Evolutionary conservation across 2,329 filamentous ascomycete genomes (phyloP), one percentile per base, ranked within the genome.

Genomic region (Thelonectria rubi): DNA sequence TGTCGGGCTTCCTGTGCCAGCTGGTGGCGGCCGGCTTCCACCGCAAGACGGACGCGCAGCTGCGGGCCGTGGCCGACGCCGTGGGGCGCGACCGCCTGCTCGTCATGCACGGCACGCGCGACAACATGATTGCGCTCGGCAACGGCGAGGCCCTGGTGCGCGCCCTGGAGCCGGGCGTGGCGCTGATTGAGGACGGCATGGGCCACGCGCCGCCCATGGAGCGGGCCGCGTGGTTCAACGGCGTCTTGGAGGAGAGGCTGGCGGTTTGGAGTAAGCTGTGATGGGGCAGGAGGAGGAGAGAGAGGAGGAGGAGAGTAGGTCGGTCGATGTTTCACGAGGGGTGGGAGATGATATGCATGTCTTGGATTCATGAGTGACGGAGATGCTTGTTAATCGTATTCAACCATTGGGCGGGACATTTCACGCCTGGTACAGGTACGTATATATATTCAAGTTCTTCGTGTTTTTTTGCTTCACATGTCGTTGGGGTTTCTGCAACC

Each of bases 1-100:
- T 81, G 48, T 81, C 80, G 32, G 91, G 91, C 1, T 93, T 95
- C 75, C 73, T 95, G 32, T 81, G 91, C 68, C 93, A 97, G 79
- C 84, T 92, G 3, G 81, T 92, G 52, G 93, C 93, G 1, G 91
- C 90, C 0, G 91, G 88, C 1, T 92, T 91, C 85, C 93, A 97
- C 76, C 80, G 86, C 76, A 97, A 97, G 81, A 87, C 83, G 0
- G 86, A 92, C 68, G 78, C 76, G 37, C 70, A 73, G 54, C 65
- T 73, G 18, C 62, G 47, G 12, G 78, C 83, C 65, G 79, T 96
- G 51, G 91, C 83, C 0, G 87, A 93, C 67, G 78, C 75, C 26
- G 84, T 97, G 1, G 92, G 92, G 0, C 82, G 91, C 55, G 85
- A 90, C 65, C 80, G 92, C 32, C 94, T 97, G 65, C 76, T 92